Evolutionary conservation across 192 early-diverging fungal genomes (phyloP).

Genomic region (Dimargaris xerosporica): DNA sequence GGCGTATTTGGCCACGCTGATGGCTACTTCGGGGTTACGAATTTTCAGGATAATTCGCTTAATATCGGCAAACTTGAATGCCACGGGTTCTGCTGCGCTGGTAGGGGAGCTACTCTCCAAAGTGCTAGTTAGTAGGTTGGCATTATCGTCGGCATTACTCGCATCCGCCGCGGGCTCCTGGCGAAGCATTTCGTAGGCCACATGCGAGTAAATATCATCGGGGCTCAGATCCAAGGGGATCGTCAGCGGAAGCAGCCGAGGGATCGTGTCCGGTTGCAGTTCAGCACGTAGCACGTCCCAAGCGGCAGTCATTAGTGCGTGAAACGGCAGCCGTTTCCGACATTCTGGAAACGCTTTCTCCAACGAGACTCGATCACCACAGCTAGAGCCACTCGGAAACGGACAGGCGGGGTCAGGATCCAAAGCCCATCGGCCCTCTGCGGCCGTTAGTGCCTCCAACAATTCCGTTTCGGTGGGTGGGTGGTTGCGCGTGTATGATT

Average conservation of each 20-base stretch:
- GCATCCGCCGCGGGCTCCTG: slow-evolving; percentile 16
- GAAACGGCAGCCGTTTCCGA: slow-evolving; percentile 43
- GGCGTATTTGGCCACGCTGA: slow-evolving; percentile 33
- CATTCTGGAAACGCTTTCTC: slow-evolving; percentile 18
- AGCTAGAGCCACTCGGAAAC: too few species aligned
- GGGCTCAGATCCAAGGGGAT: slow-evolving; percentile 30
- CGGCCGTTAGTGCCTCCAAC: slow-evolving; percentile 13
- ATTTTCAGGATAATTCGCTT: slow-evolving; percentile 37
- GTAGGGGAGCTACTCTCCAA: neutral
- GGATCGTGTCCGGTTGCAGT: slow-evolving; percentile 32
- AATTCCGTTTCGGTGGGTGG: slow-evolving; percentile 34
- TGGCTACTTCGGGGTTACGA: slow-evolving; percentile 29
- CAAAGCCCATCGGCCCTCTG: neutral
- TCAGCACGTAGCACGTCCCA: slow-evolving; percentile 35
- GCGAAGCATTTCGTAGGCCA: slow-evolving; percentile 36
- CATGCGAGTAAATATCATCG: slow-evolving; percentile 47
- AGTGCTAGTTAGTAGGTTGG: neutral
- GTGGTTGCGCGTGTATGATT: slow-evolving; percentile 29
- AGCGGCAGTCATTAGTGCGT: slow-evolving; percentile 30
- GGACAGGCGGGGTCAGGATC: neutral
- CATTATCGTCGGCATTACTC: neutral
- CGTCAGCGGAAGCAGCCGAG: slow-evolving; percentile 36
- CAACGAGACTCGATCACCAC: slow-evolving; percentile 1
- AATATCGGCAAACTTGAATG: slow-evolving; percentile 28
- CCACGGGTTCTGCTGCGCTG: slow-evolving; percentile 13